These are phyloP conservation scores for Salix purpurea DNA, from an alignment of 345 rosid species.

Conservation along the genomic window DNA sequence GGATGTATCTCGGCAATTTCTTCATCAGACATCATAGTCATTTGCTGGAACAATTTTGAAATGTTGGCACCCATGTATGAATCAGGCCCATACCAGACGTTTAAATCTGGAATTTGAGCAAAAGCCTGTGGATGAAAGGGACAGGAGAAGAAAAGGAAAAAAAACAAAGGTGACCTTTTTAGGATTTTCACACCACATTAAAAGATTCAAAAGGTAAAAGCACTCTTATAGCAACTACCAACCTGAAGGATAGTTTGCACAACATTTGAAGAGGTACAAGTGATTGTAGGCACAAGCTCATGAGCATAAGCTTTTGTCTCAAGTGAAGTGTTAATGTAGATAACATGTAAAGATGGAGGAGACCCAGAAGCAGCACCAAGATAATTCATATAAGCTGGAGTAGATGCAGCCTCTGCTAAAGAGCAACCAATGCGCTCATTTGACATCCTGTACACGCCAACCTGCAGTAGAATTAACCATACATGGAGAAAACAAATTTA, in stretches of 20 bases:
- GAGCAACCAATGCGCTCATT: conserved; percentile 89
- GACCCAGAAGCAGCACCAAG: conserved; percentile 62
- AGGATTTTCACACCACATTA: neutral
- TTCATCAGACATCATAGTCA: conserved; percentile 83
- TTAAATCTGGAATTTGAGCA: conserved; percentile 72
- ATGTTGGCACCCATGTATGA: conserved; percentile 99
- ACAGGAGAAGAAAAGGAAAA: neutral
- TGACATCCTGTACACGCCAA: conserved; percentile 93
- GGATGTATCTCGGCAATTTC: conserved; percentile 78
- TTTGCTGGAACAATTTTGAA: conserved; percentile 73
- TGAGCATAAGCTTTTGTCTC: conserved; percentile 96
- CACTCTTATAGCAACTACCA: conserved; percentile 13
- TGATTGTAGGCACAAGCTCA: conserved; percentile 94
- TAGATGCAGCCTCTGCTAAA: conserved; percentile 90
- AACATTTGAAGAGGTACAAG: conserved; percentile 95
- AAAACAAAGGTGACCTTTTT: neutral
- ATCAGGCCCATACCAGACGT: conserved; percentile 91
- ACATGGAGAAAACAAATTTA: neutral
- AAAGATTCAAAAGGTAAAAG: conserved; percentile 1
- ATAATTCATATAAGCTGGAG: conserved; percentile 76
- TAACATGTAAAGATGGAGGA: conserved; percentile 73
- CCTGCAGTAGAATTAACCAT: conserved; percentile 36
- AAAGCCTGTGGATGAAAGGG: conserved; percentile 52
- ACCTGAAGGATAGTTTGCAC: conserved; percentile 95
- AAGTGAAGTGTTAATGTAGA: conserved; percentile 88